Evolutionary conservation across 345 rosid species (phyloP).

Genomic region (Garcia nutans): DNA sequence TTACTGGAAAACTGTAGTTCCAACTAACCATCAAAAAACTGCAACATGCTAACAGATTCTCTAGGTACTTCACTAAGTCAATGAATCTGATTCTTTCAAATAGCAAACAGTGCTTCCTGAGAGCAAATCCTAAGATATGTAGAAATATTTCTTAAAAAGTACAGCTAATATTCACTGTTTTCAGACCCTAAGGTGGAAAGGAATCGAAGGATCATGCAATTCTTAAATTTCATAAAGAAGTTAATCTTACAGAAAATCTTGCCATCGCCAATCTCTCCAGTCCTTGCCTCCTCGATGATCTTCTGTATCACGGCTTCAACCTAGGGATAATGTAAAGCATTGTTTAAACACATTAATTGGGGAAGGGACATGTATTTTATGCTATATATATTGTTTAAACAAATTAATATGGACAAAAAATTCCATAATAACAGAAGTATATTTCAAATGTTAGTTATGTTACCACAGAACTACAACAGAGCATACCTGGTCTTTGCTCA

Average conservation of each 20-base stretch:
- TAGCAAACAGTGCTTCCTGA: not conserved
- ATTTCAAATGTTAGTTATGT: not conserved
- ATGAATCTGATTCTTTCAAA: not conserved
- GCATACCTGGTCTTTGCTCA: conserved; percentile 71
- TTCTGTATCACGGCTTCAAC: conserved; percentile 75
- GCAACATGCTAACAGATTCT: not conserved
- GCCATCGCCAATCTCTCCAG: conserved; percentile 91
- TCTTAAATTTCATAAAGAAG: not conserved
- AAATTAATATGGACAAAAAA: not conserved
- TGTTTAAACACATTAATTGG: not conserved
- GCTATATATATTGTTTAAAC: too few relatives aligned
- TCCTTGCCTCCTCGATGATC: conserved; percentile 69
- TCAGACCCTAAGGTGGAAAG: not conserved
- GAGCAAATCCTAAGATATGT: not conserved
- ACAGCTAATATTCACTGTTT: not conserved
- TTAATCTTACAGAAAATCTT: conserved; percentile 66
- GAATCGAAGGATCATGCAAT: not conserved
- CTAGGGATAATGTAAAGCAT: conserved; percentile 32
- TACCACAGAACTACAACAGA: conserved; percentile 5
- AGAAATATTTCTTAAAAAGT: not conserved
- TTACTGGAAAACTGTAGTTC: not conserved
- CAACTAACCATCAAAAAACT: not conserved
- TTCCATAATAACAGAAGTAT: not conserved
- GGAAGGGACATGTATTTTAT: not conserved
- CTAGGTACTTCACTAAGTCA: not conserved